Conservation (phyloP, 495 filamentous ascomycete genomes). For the Aspergillus sclerotiicarbonarius region DNA sequence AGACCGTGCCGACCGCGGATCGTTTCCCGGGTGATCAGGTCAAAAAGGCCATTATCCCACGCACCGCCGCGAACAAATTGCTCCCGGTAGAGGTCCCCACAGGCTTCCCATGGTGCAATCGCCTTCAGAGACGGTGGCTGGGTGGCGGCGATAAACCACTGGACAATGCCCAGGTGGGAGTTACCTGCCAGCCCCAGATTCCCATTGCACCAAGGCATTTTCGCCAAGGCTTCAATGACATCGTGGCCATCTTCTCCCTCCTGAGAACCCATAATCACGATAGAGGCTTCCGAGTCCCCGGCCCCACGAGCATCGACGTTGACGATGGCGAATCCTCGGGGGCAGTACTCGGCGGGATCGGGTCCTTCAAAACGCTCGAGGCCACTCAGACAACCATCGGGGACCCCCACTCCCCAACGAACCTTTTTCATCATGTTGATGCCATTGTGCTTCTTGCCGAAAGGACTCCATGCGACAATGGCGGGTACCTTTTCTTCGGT, state of each 20-base stretch:
- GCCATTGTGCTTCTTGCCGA: constrained; percentile 36
- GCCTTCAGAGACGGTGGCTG: constrained; percentile 41
- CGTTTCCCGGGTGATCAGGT: constrained; percentile 30
- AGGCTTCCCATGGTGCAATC: constrained; percentile 49
- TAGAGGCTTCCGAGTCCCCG: constrained; percentile 35
- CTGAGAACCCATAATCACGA: constrained; percentile 45
- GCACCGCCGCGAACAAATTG: constrained; percentile 36
- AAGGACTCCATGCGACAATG: constrained; percentile 35
- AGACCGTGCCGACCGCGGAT: constrained; percentile 26
- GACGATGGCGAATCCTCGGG: constrained; percentile 44
- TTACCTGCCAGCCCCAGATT: constrained; percentile 46
- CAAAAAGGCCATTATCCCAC: constrained; percentile 25
- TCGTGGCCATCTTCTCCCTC: constrained; percentile 47
- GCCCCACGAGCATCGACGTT: constrained; percentile 44
- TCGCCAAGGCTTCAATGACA: constrained; percentile 41
- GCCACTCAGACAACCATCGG: constrained; percentile 22
- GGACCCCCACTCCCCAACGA: constrained; percentile 27
- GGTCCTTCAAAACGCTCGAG: constrained; percentile 46
- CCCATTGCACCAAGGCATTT: constrained; percentile 45
- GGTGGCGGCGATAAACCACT: constrained; percentile 41
- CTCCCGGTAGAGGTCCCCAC: constrained; percentile 45
- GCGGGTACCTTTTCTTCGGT: constrained; percentile 27
- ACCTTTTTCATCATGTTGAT: constrained; percentile 24
- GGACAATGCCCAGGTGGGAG: constrained; percentile 37
- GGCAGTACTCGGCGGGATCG: constrained; percentile 40